Conservation (phyloP, 495 filamentous ascomycete species). For the Bryoglossum gracile region DNA sequence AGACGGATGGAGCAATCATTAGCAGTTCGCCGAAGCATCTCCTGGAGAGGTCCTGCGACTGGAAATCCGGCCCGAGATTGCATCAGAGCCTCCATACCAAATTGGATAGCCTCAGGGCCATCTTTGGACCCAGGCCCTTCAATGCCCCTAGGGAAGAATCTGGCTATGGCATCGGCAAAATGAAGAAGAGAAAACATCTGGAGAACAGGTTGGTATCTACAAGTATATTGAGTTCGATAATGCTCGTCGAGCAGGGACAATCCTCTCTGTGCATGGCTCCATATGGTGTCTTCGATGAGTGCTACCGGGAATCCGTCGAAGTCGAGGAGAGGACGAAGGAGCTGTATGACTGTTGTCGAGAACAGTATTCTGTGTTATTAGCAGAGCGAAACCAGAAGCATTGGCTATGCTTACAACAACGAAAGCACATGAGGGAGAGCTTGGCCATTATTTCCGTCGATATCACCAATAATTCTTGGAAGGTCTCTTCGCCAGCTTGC, state of each 20-base stretch:
- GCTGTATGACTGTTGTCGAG: conserved; percentile 17
- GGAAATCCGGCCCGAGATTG: conserved; percentile 26
- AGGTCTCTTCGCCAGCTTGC: conserved; percentile 28
- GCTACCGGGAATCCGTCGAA: conserved; percentile 10
- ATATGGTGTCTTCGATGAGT: conserved; percentile 17
- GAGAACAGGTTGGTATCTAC: conserved; percentile 28
- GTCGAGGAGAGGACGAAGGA: conserved; percentile 24
- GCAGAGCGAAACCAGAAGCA: background rate
- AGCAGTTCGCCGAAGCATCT: conserved; percentile 27
- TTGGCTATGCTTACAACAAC: conserved; percentile 26
- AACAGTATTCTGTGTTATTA: conserved; percentile 21
- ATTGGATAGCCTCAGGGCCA: conserved; percentile 22
- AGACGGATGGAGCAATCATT: conserved; percentile 23
- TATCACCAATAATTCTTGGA: conserved; percentile 23
- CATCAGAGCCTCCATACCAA: conserved; percentile 26
- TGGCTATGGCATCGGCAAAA: conserved; percentile 27
- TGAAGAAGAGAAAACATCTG: conserved; percentile 32
- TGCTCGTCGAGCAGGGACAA: conserved; percentile 21
- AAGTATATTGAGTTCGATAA: conserved; percentile 25
- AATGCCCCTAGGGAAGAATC: conserved; percentile 19
- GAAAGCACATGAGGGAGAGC: conserved; percentile 33
- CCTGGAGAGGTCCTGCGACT: conserved; percentile 29
- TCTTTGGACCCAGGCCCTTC: conserved; percentile 19
- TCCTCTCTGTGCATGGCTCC: conserved; percentile 22
- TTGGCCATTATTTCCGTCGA: conserved; percentile 23